phyloP scores from a whole-genome alignment of 352 stramenopile genomes.

The Phytophthora hibernalis region DNA sequence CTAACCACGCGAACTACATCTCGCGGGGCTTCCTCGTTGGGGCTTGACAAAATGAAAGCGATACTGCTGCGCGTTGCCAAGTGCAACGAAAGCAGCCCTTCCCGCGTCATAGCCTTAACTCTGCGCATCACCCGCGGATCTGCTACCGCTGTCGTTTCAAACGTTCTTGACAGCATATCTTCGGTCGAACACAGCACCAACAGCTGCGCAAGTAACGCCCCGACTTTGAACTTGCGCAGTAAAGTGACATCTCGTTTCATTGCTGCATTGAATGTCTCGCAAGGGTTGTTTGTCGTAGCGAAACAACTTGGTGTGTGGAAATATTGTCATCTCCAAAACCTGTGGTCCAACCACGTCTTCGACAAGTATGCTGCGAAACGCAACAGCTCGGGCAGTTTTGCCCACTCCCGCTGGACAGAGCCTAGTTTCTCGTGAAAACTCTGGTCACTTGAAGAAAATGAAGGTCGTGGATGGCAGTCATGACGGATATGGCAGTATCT shows the following conservation, averaged over 20 bases:
- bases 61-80: neutral
- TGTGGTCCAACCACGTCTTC: neutral
- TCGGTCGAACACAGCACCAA: neutral
- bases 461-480: neutral
- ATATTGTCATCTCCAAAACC: neutral
- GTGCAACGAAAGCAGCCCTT: neutral
- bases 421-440: neutral
- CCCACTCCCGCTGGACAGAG: neutral
- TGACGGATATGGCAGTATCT: slow-evolving; percentile 8
- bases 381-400: neutral
- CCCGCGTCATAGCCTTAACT: neutral
- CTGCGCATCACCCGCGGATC: no score
- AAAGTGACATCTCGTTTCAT: neutral
- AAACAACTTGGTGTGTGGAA: neutral
- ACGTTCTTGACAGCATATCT: neutral
- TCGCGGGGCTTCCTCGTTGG: no score
- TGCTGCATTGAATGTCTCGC: no score
- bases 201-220: neutral
- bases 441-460: neutral
- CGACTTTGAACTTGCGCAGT: neutral
- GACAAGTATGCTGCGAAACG: no score
- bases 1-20: neutral
- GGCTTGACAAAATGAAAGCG: neutral
- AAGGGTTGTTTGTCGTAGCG: no score
- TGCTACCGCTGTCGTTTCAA: neutral